Evolutionary conservation across 169 alveolate genomes (phyloP).

Genomic region (Cryptosporidium ryanae): DNA sequence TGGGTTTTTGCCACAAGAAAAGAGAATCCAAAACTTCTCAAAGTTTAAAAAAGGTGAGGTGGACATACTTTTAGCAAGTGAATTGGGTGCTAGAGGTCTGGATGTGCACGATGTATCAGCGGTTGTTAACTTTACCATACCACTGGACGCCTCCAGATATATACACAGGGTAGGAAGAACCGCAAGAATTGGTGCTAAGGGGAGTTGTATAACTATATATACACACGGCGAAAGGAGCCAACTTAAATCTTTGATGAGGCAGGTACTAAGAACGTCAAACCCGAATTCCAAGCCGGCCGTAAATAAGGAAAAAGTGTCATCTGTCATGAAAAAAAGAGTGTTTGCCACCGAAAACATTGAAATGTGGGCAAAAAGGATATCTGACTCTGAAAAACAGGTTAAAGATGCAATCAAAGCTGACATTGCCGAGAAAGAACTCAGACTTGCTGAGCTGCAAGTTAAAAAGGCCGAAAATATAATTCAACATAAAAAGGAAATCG

Average conservation of each 20-base stretch:
- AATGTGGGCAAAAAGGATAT: conserved; percentile 75
- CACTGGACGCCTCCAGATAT: conserved; percentile 90
- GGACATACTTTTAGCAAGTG: conserved; percentile 93
- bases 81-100: conserved; percentile 95
- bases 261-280: conserved; percentile 72
- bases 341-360: conserved; percentile 76
- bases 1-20: conserved; percentile 92
- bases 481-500: conserved; percentile 83
- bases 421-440: conserved; percentile 81
- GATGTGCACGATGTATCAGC: conserved; percentile 92
- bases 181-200: conserved; percentile 93
- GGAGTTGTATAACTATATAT: conserved; percentile 91
- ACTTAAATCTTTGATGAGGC: conserved; percentile 83
- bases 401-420: conserved; percentile 80
- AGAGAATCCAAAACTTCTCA: conserved; percentile 86
- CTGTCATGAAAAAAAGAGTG: conserved; percentile 55
- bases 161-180: conserved; percentile 96
- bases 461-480: conserved; percentile 81
- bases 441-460: conserved; percentile 80
- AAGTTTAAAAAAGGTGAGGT: conserved; percentile 88
- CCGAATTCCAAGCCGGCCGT: not conserved
- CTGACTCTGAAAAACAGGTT: conserved; percentile 80
- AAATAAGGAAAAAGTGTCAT: conserved; percentile 27
- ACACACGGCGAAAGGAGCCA: conserved; percentile 88
- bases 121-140: conserved; percentile 92